Conservation (phyloP, 2,329 filamentous ascomycete species). For the Aureobasidium namibiae region DNA sequence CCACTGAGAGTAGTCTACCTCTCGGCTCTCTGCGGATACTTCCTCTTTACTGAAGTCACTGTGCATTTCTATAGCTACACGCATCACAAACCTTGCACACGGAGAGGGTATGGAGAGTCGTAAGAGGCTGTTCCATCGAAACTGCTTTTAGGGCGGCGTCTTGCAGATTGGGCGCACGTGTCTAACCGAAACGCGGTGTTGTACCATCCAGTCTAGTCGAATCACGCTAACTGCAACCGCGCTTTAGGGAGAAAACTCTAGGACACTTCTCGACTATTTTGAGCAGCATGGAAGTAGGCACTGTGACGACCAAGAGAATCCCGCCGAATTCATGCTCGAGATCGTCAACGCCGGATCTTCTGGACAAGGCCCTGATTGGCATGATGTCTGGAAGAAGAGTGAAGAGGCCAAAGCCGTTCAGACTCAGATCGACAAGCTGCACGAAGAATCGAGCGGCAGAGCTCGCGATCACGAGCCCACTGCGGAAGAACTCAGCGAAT, state of each 20-base stretch:
- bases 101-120: too few species aligned
- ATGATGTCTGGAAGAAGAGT: constrained; percentile 31
- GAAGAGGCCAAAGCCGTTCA: constrained; percentile 25
- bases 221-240: too few species aligned
- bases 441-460: constrained; percentile 29
- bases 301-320: constrained; percentile 52
- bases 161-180: too few species aligned
- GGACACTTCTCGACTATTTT: constrained; percentile 55
- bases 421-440: constrained; percentile 30
- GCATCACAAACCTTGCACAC: too few species aligned
- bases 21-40: too few species aligned
- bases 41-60: too few species aligned
- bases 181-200: too few species aligned
- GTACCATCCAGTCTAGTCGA: too few species aligned
- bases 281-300: constrained; percentile 49
- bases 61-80: too few species aligned
- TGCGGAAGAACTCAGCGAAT: constrained; percentile 34
- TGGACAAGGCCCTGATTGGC: constrained; percentile 32
- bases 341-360: constrained; percentile 25
- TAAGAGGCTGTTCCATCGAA: too few species aligned
- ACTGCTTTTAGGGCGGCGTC: too few species aligned
- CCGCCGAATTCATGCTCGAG: constrained; percentile 69
- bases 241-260: constrained; percentile 68
- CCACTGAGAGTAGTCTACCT: too few species aligned
- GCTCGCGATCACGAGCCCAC: background rate